Evolutionary conservation across 495 filamentous ascomycete species (phyloP).

Genomic region (Xylaria intraflava): DNA sequence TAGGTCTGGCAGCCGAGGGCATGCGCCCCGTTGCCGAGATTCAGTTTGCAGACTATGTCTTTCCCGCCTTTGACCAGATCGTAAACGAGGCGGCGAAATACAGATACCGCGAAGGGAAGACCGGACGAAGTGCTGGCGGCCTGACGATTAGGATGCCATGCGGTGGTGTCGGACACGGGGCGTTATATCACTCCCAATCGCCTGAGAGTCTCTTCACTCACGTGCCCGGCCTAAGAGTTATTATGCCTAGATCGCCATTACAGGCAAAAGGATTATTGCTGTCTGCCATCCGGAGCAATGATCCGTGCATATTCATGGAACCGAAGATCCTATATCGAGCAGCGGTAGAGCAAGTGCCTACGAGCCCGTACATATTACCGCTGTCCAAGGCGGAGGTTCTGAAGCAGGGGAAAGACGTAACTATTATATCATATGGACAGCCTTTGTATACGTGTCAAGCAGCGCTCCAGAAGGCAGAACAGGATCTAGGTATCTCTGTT

Average conservation of each 20-base stretch:
- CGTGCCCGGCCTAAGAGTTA: slow-evolving; percentile 80
- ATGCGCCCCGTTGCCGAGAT: slow-evolving; percentile 94
- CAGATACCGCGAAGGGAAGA: slow-evolving; percentile 74
- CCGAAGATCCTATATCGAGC: slow-evolving; percentile 94
- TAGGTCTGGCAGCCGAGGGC: slow-evolving; percentile 82
- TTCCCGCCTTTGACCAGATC: slow-evolving; percentile 93
- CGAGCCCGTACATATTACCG: slow-evolving; percentile 72
- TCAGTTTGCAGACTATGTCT: slow-evolving; percentile 97
- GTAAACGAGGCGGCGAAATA: slow-evolving; percentile 96
- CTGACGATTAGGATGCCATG: slow-evolving; percentile 91
- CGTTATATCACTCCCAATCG: slow-evolving; percentile 90
- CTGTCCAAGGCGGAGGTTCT: slow-evolving; percentile 84
- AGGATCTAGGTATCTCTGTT: slow-evolving; percentile 67
- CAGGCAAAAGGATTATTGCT: slow-evolving; percentile 91
- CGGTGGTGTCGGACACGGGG: slow-evolving; percentile 93
- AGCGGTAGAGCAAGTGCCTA: slow-evolving; percentile 90
- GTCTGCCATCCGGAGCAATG: slow-evolving; percentile 72
- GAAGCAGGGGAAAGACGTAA: slow-evolving; percentile 77
- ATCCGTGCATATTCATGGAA: slow-evolving; percentile 95
- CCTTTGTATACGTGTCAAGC: slow-evolving; percentile 81
- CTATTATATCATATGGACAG: slow-evolving; percentile 85
- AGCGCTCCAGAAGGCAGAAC: slow-evolving; percentile 75
- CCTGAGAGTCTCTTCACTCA: slow-evolving; percentile 91
- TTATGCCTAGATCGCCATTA: slow-evolving; percentile 81
- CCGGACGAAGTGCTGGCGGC: slow-evolving; percentile 62